A percentile compares a stretch with the other conserved stretches of the same genome.
phyloP scores from a whole-genome alignment of 2,329 filamentous ascomycete genomes.

The Mollisia scopiformis region DNA sequence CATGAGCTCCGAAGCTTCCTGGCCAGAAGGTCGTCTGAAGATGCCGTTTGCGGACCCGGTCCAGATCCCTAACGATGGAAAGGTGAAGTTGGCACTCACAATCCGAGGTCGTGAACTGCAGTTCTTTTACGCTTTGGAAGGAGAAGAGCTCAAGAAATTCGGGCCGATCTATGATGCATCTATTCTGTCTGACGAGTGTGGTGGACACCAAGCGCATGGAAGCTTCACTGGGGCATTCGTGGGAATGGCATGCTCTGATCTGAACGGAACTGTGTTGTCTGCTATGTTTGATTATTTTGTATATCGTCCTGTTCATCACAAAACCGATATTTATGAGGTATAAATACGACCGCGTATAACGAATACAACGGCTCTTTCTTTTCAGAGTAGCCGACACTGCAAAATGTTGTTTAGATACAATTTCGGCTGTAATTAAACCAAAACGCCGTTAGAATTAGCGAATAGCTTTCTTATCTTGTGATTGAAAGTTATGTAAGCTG shows the following conservation, averaged over 20 bases:
- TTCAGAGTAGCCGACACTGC: too few species aligned
- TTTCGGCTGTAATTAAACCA: too few species aligned
- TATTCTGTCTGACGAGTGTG: constrained; percentile 64
- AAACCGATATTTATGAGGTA: constrained; percentile 53
- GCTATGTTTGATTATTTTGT: constrained; percentile 56
- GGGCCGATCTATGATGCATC: constrained; percentile 61
- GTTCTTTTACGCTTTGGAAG: constrained; percentile 58
- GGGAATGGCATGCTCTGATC: constrained; percentile 57
- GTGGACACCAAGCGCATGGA: constrained; percentile 61
- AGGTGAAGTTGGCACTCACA: constrained; percentile 53
- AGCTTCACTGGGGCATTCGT: constrained; percentile 67
- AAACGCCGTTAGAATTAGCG: too few species aligned
- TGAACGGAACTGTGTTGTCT: constrained; percentile 51
- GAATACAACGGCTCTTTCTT: too few species aligned
- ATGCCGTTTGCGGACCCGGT: constrained; percentile 47
- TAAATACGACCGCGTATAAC: too few species aligned
- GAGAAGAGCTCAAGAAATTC: constrained; percentile 48
- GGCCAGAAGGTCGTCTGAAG: constrained; percentile 52
- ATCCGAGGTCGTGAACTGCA: constrained; percentile 56
- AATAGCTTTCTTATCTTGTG: too few species aligned
- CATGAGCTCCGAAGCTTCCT: constrained; percentile 58
- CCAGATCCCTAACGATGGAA: constrained; percentile 55
- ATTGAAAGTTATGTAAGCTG: too few species aligned
- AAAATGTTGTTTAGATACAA: too few species aligned
- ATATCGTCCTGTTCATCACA: constrained; percentile 51